Evolutionary conservation across 208 protist species (phyloP).

Genomic region (Leishmania guyanensis): DNA sequence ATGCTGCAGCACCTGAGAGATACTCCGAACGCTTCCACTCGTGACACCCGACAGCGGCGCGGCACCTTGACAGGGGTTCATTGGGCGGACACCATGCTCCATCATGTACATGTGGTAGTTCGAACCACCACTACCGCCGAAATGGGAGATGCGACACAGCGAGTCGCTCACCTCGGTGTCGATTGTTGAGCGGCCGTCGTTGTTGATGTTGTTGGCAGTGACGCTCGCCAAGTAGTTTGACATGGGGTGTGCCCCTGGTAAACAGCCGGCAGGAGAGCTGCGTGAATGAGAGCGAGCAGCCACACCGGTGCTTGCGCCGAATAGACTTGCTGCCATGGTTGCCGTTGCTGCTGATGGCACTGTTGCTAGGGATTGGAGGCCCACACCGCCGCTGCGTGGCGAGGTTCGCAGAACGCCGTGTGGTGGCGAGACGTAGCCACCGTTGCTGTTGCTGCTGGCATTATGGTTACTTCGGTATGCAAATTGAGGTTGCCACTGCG

Average conservation of each 20-base stretch:
- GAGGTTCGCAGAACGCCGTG: slow-evolving; percentile 21
- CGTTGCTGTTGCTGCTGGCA: slow-evolving; percentile 17
- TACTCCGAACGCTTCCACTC: slow-evolving; percentile 1
- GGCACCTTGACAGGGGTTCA: slow-evolving; percentile 44
- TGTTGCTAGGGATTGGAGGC: neutral
- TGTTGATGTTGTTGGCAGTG: slow-evolving; percentile 9
- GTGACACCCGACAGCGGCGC: neutral
- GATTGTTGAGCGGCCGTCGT: slow-evolving; percentile 73
- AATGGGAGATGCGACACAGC: slow-evolving; percentile 42
- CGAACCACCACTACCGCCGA: slow-evolving; percentile 25
- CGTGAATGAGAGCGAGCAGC: slow-evolving; percentile 27
- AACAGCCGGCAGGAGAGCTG: slow-evolving; percentile 15
- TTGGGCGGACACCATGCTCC: slow-evolving; percentile 38
- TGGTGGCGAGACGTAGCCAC: slow-evolving; percentile 25
- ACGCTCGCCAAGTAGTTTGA: slow-evolving; percentile 16
- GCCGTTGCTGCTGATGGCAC: slow-evolving; percentile 11
- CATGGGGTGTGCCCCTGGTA: slow-evolving; percentile 6
- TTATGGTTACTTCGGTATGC: slow-evolving; percentile 14
- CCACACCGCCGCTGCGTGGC: slow-evolving; percentile 17
- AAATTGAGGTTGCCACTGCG: slow-evolving; percentile 29
- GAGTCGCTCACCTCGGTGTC: slow-evolving; percentile 84
- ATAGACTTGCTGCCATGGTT: neutral
- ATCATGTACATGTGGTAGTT: slow-evolving; percentile 28
- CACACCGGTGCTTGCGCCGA: neutral
- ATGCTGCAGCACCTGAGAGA: slow-evolving; percentile 16